Conservation (phyloP, 495 filamentous ascomycete genomes). For the Tuber calosporum region DNA sequence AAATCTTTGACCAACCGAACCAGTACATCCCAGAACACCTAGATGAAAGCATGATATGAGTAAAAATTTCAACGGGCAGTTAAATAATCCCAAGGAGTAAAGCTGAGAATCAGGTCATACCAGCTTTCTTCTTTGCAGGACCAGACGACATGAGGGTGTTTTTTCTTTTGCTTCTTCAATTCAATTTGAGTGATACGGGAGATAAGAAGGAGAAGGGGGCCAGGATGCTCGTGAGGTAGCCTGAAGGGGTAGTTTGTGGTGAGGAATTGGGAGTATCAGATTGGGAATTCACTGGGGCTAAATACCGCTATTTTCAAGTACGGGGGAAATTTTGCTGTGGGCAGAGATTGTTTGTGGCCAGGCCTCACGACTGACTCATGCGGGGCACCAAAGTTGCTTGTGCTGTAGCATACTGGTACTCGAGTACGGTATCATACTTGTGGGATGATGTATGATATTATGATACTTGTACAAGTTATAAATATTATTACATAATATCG, state of each 20-base stretch:
- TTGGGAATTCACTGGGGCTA: not conserved
- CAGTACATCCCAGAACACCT: slow-evolving; percentile 65
- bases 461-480: too few relatives aligned
- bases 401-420: too few relatives aligned
- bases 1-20: slow-evolving; percentile 79
- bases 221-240: not conserved
- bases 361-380: not conserved
- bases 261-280: not conserved
- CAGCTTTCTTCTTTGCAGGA: not conserved
- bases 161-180: not conserved
- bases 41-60: not conserved
- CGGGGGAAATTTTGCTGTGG: not conserved
- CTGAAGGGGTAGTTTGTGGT: not conserved
- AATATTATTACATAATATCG: not conserved
- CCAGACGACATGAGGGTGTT: not conserved
- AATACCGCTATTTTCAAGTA: not conserved
- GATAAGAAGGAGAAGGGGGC: not conserved
- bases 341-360: not conserved
- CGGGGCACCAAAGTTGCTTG: not conserved
- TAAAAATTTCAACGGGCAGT: not conserved
- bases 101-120: not conserved
- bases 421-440: not conserved
- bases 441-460: not conserved
- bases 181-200: not conserved
- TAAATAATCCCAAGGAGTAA: not conserved